These are phyloP conservation scores for Leucaena leucocephala DNA, from an alignment of 306 rosid genomes.

Conservation along the genomic window DNA sequence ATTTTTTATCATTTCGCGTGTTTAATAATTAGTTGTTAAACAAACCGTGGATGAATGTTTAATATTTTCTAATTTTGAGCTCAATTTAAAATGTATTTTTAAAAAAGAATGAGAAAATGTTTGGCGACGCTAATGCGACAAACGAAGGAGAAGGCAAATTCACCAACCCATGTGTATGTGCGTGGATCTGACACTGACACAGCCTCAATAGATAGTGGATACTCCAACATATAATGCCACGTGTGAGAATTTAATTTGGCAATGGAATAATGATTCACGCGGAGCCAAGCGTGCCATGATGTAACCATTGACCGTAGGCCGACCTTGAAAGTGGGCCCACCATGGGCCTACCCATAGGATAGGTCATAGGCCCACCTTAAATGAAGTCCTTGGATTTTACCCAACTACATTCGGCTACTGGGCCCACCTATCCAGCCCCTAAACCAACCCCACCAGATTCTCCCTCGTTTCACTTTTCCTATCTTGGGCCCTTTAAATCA, in stretches of 20 bases:
- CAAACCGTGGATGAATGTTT: not conserved
- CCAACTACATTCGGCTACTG: not conserved
- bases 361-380: slow-evolving; percentile 23
- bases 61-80: not conserved
- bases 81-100: not conserved
- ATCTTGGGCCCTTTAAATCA: not conserved
- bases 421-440: slow-evolving; percentile 30
- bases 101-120: not conserved
- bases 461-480: not conserved
- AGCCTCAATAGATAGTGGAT: no score
- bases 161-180: slow-evolving; percentile 19
- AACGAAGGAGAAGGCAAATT: not conserved
- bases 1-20: not conserved
- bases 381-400: slow-evolving; percentile 22
- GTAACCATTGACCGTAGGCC: slow-evolving; percentile 38
- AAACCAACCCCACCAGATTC: not conserved
- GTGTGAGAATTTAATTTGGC: not conserved
- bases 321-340: slow-evolving; percentile 11
- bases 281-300: slow-evolving; percentile 31
- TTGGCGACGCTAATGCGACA: not conserved
- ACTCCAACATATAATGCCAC: not conserved
- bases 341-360: not conserved
- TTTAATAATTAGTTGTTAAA: not conserved
- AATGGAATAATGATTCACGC: not conserved
- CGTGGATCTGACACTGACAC: slow-evolving; percentile 27